phyloP scores from a whole-genome alignment of 768 basidiomycete genomes.

The Phanerochaete carnosa region DNA sequence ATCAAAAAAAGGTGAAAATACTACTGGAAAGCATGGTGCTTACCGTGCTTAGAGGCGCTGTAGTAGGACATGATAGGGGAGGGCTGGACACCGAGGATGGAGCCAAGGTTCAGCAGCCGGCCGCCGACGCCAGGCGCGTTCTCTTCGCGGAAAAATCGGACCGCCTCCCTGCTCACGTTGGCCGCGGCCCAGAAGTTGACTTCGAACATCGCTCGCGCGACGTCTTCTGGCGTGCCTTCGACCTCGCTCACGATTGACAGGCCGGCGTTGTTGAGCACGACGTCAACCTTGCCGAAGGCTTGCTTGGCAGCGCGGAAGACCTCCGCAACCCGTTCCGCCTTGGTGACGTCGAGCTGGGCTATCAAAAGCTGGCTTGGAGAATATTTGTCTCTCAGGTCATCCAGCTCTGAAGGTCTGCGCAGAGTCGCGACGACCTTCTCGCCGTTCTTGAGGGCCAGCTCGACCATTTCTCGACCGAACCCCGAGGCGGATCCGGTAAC shows the following conservation, averaged over 20 bases:
- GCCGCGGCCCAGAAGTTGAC: slow-evolving; percentile 26
- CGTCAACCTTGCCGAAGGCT: slow-evolving; percentile 41
- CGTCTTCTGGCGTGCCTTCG: slow-evolving; percentile 34
- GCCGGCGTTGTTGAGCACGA: slow-evolving; percentile 45
- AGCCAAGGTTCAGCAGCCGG: slow-evolving; percentile 6
- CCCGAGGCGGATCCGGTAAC: slow-evolving; percentile 41
- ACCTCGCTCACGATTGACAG: slow-evolving; percentile 30
- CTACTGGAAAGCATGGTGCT: slow-evolving; percentile 2
- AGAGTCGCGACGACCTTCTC: slow-evolving; percentile 41
- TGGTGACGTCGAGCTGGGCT: slow-evolving; percentile 38
- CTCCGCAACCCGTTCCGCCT: neutral
- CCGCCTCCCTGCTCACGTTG: slow-evolving; percentile 13
- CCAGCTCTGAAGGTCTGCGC: slow-evolving; percentile 26
- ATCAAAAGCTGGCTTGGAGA: slow-evolving; percentile 31
- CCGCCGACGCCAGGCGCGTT: slow-evolving; percentile 32
- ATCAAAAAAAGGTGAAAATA: neutral
- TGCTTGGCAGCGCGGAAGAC: slow-evolving; percentile 33
- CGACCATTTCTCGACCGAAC: slow-evolving; percentile 35
- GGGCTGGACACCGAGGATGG: neutral
- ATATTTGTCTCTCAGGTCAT: slow-evolving; percentile 24
- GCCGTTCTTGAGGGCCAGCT: slow-evolving; percentile 33
- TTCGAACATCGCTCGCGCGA: slow-evolving; percentile 35
- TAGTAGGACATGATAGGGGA: slow-evolving; percentile 5
- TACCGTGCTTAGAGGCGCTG: slow-evolving; percentile 14
- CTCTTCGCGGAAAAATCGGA: slow-evolving; percentile 35